These are phyloP conservation scores for Paramecium caudatum DNA, from an alignment of 73 alveolate species.

Conservation along the genomic window DNA sequence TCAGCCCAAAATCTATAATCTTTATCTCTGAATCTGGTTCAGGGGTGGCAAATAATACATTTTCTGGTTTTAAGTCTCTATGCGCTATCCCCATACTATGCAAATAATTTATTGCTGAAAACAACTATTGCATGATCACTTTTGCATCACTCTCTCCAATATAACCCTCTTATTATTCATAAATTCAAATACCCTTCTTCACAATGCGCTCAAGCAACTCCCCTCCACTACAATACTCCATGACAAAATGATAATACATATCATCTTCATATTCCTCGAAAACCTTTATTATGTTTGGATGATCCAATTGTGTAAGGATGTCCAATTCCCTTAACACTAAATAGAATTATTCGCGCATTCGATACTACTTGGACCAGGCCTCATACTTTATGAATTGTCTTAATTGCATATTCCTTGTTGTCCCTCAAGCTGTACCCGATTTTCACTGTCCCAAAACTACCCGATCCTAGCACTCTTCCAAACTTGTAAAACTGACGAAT, in stretches of 20 bases:
- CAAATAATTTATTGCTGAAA: conserved; percentile 79
- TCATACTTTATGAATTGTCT: conserved; percentile 70
- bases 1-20: conserved; percentile 96
- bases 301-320: conserved; percentile 84
- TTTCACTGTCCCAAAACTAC: conserved; percentile 97
- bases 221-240: conserved; percentile 88
- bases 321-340: conserved; percentile 81
- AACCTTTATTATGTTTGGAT: conserved; percentile 88
- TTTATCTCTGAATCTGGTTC: conserved; percentile 86
- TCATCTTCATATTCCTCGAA: conserved; percentile 87
- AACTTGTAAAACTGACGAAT: conserved; percentile 82
- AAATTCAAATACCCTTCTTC: not conserved
- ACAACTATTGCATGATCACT: conserved; percentile 73
- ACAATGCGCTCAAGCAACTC: conserved; percentile 78
- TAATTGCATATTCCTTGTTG: conserved; percentile 66
- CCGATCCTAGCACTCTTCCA: conserved; percentile 93
- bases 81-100: conserved; percentile 79
- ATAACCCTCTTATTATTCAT: not conserved
- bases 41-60: conserved; percentile 85
- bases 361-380: conserved; percentile 58
- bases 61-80: conserved; percentile 97
- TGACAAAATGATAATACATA: conserved; percentile 82
- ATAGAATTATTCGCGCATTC: conserved; percentile 72
- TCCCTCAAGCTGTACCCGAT: conserved; percentile 69
- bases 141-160: conserved; percentile 80